Evolutionary conservation across 1,284 basidiomycete genomes (phyloP).

Genomic region (Ceratobasidium sp.): DNA sequence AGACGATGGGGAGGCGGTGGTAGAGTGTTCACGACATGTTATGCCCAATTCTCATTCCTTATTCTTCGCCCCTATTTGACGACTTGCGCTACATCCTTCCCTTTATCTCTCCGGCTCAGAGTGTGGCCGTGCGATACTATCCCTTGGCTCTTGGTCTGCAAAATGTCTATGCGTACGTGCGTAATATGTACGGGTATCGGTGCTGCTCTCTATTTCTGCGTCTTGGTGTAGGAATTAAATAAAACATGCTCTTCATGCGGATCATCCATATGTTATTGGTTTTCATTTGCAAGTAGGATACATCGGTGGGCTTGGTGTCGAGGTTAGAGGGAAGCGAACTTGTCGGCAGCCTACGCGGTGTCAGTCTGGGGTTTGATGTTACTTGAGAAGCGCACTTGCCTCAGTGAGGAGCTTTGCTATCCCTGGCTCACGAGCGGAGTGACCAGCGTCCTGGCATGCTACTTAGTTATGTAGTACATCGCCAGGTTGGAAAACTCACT

Average conservation of each 20-base stretch:
- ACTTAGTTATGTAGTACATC: neutral
- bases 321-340: slow-evolving; percentile 57
- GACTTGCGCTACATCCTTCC: slow-evolving; percentile 16
- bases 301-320: neutral
- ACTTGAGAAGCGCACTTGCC: slow-evolving; percentile 56
- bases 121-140: slow-evolving; percentile 13
- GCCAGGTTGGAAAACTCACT: slow-evolving; percentile 1
- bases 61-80: slow-evolving; percentile 36
- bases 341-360: slow-evolving; percentile 58
- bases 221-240: slow-evolving; percentile 36
- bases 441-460: slow-evolving; percentile 74
- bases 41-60: slow-evolving; percentile 32
- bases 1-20: neutral
- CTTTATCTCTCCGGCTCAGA: slow-evolving; percentile 4
- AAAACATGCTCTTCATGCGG: slow-evolving; percentile 7
- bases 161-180: slow-evolving; percentile 33
- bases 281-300: slow-evolving; percentile 32
- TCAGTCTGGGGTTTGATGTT: neutral
- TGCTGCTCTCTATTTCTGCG: slow-evolving; percentile 27
- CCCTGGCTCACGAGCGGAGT: slow-evolving; percentile 84
- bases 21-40: slow-evolving; percentile 13
- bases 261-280: slow-evolving; percentile 5
- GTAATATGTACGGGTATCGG: slow-evolving; percentile 41
- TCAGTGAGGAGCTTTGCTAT: slow-evolving; percentile 78
- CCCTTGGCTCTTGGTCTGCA: slow-evolving; percentile 12